A percentile compares a stretch with the other conserved stretches of the same genome.
Evolutionary conservation across 1,139 yeast species (phyloP).

Genomic region (Pichia sp.): DNA sequence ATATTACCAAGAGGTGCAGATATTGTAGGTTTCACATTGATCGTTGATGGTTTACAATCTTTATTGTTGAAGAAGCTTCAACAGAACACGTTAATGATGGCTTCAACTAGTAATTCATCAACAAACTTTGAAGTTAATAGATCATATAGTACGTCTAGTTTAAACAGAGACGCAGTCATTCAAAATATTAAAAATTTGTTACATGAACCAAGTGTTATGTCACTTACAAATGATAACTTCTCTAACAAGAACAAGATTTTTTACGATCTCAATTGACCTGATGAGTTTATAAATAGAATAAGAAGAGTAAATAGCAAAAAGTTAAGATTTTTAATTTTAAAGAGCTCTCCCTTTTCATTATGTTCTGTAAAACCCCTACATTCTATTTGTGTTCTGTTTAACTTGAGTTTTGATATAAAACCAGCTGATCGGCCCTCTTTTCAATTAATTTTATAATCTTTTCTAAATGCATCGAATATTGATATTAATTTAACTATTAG

Average conservation of each 20-base stretch:
- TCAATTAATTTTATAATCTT: too few species aligned
- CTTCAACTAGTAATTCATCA: background rate
- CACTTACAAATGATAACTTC: slow-evolving; percentile 26
- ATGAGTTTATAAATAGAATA: too few species aligned
- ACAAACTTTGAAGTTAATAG: background rate
- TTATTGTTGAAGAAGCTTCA: slow-evolving; percentile 25
- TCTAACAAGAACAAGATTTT: slow-evolving; percentile 23
- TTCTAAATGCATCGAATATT: too few species aligned
- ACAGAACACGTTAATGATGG: background rate
- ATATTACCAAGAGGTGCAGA: slow-evolving; percentile 74
- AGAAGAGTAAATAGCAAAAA: too few species aligned
- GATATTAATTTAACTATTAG: too few species aligned
- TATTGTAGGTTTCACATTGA: slow-evolving; percentile 53
- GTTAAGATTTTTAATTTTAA: too few species aligned
- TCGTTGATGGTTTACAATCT: slow-evolving; percentile 69
- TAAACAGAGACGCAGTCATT: slow-evolving; percentile 12
- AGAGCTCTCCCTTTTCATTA: too few species aligned
- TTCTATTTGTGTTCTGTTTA: too few species aligned
- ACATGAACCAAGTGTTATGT: slow-evolving; percentile 23
- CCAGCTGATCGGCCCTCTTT: too few species aligned
- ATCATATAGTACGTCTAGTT: slow-evolving; percentile 8
- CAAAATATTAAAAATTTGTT: slow-evolving; percentile 13
- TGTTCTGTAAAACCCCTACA: too few species aligned
- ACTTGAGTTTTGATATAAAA: too few species aligned
- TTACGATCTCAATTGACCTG: slow-evolving; percentile 22